Evolutionary conservation across 2,329 filamentous ascomycete genomes (phyloP), one percentile per base, ranked within the genome.

Genomic region (Scedosporium dehoogii): DNA sequence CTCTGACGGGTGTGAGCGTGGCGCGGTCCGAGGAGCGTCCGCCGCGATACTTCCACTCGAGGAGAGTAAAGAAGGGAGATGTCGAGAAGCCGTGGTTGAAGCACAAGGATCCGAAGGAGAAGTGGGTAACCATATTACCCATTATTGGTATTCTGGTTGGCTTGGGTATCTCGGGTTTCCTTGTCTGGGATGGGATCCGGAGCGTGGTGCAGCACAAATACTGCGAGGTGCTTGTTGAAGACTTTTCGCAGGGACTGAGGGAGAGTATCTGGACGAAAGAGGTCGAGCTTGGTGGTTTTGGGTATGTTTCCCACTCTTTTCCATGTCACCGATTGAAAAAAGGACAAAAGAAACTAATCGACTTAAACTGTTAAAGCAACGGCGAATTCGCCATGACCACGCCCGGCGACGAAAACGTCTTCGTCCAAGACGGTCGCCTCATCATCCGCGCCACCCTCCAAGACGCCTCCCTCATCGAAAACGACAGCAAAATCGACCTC

Each of bases 101-200:
- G n/a, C 87, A 86, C 70, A 85, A 79, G 63, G 87, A 92, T 67
- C 86, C 88, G 12, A 88, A 86, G 72, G 89, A 93, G 79, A 94
- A 91, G 77, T 94, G 90, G 90, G 86, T 91, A 7, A 92, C 87
- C 2, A 91, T 93, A 65, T 82, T 96, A 63, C 90, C 90, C 2
- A 70, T 92, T 51, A 71, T 91, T 25, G 90, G 90, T 57, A 83
- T 94, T 59, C 58, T 86, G 3, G 64, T 92, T 14, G 91, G 91
- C 14, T 71, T 93, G 42, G 82, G 73, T 2, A 75, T 92, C 48
- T 84, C 87, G 1, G 90, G 81, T 1, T 84, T 92, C 68, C 75
- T 94, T 55, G 78, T 94, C 58, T 94, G 86, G 80, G 87, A 92
- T 67, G 91, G 91, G 3, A 71, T 92, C 46, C 76, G 76, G 59